Evolutionary conservation across 208 protist species (phyloP), one percentile per base, ranked within the genome.

Genomic region (Borovskyia barvae): DNA sequence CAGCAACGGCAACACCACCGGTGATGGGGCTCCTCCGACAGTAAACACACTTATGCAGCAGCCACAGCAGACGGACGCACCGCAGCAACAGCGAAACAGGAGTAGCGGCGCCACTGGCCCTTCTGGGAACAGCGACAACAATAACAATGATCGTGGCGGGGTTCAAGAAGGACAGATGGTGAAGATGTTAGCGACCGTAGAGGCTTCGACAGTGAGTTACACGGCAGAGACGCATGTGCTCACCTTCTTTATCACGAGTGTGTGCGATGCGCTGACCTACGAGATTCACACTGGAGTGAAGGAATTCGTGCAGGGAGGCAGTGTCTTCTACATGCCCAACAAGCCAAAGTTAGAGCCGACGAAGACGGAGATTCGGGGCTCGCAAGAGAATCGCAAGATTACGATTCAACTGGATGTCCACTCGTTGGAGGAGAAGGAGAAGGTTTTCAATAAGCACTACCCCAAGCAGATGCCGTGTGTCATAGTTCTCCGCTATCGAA

Each of bases 231-330:
- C 77, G 32, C 73, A 87, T 48, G 67, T 88, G 41, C 73, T 95
- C 42, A 84, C 71, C 29, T 95, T 95, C 66, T 85, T 62, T 53
- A 64, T 93, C 33, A 93, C 82, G 32, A 91, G 80, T 63, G 43
- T 58, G 9, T 86, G 79, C 46, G 78, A 81, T 3, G 74, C 76
- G 9, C 55, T 93, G 26, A 93, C 85, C 14, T 93, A 93, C 59
- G 89, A 95, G 72, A 87, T 95, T 62, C 89, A 95, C 75, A 93
- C 84, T 2, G 89, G 84, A n/a, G 89, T 95, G 58, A 92, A 90
- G 75, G 81, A 88, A 73, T 84, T 75, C 24, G 82, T 95, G 41
- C 73, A 79, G 62, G 58, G 70, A 25, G 86, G 86, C 32, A 69
- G 49, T 25, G 86, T 92, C 20, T 79, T 66, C 37, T 93, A 93